phyloP scores from a whole-genome alignment of 345 rosid genomes.

The Arabidopsis suecica region DNA sequence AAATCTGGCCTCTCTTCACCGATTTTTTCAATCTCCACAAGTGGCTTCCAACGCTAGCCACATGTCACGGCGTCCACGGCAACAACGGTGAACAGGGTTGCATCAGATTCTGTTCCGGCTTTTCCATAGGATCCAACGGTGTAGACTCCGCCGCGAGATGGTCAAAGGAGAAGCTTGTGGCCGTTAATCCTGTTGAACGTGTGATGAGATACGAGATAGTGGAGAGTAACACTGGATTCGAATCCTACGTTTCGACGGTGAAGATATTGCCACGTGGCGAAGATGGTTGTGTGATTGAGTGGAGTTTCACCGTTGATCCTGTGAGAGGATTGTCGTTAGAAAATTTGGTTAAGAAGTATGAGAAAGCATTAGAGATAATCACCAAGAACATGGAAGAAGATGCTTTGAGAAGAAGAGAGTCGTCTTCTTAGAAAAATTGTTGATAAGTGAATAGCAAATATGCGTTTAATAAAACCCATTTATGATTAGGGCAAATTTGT shows the following conservation, averaged over 20 bases:
- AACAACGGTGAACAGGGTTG: constrained; percentile 66
- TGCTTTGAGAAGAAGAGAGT: constrained; percentile 18
- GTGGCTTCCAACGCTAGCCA: constrained; percentile 49
- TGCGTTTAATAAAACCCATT: background rate
- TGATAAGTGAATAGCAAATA: constrained; percentile 1
- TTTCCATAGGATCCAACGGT: constrained; percentile 46
- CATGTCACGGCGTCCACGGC: constrained; percentile 59
- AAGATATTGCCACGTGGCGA: constrained; percentile 41
- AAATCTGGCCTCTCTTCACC: constrained; percentile 54
- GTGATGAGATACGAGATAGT: constrained; percentile 58
- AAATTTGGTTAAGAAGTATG: constrained; percentile 46
- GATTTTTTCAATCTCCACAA: constrained; percentile 68
- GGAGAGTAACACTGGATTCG: constrained; percentile 63
- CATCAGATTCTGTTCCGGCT: constrained; percentile 56
- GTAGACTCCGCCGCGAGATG: constrained; percentile 39
- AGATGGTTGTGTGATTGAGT: constrained; percentile 62
- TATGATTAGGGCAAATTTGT: background rate
- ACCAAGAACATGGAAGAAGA: constrained; percentile 44
- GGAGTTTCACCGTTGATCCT: constrained; percentile 64
- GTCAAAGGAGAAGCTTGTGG: constrained; percentile 59
- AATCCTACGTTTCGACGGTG: constrained; percentile 58
- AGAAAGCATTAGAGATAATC: constrained; percentile 28
- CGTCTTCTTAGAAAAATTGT: constrained; percentile 1
- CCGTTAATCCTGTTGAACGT: constrained; percentile 49
- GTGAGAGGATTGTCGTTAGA: constrained; percentile 56